Evolutionary conservation across 129 eudicot species (phyloP).

Genomic region (sunflower (Helianthus annuus)): HanXRQr2.0-SUNRISE NC_035442.2:10443705-10444204

Average conservation of each 20-base stretch:
- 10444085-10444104: constrained; percentile 39
- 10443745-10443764: constrained; percentile 26
- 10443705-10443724: constrained; percentile 31
- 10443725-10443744: constrained; percentile 40
- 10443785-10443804: constrained; percentile 36
- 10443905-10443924: constrained; percentile 16
- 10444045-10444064: constrained; percentile 16
- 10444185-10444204: constrained; percentile 17
- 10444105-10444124: constrained; percentile 34
- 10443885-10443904: constrained; percentile 17
- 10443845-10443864: constrained; percentile 26
- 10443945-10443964: constrained; percentile 31
- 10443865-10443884: constrained; percentile 20
- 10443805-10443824: constrained; percentile 35
- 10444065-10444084: constrained; percentile 32
- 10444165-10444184: constrained; percentile 36
- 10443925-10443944: constrained; percentile 11
- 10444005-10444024: constrained; percentile 33
- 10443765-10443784: constrained; percentile 27
- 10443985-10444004: constrained; percentile 33
- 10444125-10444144: constrained; percentile 30
- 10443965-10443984: constrained; percentile 29
- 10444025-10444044: constrained; percentile 29
- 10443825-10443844: constrained; percentile 27
- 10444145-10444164: constrained; percentile 38